Percentiles rank a stretch among this genome's conserved stretches.
Conservation (phyloP, 148 eudicot species). For the Persicaria maculosa region DNA sequence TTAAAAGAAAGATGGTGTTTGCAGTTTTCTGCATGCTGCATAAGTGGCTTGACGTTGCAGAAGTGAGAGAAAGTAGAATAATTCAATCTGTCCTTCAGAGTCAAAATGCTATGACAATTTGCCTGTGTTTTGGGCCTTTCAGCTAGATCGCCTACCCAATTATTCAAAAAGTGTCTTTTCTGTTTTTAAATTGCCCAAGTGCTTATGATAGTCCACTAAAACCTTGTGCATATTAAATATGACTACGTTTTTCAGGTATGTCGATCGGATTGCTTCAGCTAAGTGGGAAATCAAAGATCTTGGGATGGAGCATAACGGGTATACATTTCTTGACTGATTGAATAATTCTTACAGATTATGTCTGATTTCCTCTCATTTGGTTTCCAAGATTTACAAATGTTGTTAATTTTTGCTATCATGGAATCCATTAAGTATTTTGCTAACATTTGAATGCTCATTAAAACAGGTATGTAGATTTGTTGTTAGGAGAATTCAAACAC, state of each 20-base stretch:
- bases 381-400: background rate
- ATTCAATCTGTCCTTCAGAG: background rate
- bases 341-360: background rate
- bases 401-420: background rate
- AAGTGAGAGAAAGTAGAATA: background rate
- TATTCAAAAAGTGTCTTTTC: background rate
- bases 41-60: background rate
- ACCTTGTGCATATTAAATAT: background rate
- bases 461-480: conserved; percentile 82
- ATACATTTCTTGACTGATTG: conserved; percentile 15
- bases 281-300: conserved; percentile 97
- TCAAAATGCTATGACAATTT: background rate
- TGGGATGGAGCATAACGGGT: conserved; percentile 96
- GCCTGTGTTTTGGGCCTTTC: background rate
- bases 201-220: background rate
- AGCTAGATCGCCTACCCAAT: background rate
- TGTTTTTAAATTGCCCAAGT: background rate
- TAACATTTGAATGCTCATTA: background rate
- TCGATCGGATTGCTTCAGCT: conserved; percentile 74
- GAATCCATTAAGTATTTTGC: background rate
- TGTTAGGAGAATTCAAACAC: conserved; percentile 92
- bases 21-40: background rate
- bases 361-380: background rate
- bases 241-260: conserved; percentile 45
- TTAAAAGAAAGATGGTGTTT: background rate